Evolutionary conservation across 352 stramenopile species (phyloP).

Genomic region (Phytophthora capsici): DNA sequence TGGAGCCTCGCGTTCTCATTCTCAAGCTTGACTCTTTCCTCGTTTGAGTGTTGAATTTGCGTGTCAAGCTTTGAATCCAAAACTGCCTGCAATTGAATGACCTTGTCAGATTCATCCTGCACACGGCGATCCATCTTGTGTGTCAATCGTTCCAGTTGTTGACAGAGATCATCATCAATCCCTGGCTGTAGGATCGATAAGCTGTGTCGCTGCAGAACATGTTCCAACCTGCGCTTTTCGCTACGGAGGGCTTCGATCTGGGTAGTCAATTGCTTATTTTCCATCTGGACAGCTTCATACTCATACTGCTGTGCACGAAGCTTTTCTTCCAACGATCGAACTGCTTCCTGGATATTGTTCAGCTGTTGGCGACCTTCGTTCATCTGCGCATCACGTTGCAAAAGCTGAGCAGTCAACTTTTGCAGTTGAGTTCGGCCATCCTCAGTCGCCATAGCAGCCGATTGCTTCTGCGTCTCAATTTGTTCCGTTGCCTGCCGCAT

Average conservation of each 20-base stretch:
- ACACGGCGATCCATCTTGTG: conserved; percentile 47
- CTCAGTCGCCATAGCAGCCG: conserved; percentile 46
- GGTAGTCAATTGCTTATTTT: conserved; percentile 40
- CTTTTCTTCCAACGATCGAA: conserved; percentile 42
- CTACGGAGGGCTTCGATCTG: conserved; percentile 44
- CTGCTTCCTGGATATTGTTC: conserved; percentile 34
- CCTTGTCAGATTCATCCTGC: conserved; percentile 52
- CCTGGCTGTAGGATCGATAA: conserved; percentile 25
- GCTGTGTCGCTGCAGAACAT: conserved; percentile 22
- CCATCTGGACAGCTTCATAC: conserved; percentile 34
- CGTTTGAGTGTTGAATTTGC: conserved; percentile 29
- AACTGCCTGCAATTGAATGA: conserved; percentile 45
- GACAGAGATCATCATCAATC: conserved; percentile 38
- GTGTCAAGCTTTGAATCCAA: conserved; percentile 38
- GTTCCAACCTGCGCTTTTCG: conserved; percentile 51
- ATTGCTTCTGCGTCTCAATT: conserved; percentile 56
- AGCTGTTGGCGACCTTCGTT: conserved; percentile 52
- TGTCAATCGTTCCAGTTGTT: conserved; percentile 53
- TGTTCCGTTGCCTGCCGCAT: conserved; percentile 58
- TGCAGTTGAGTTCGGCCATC: conserved; percentile 53
- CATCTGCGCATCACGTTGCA: conserved; percentile 57
- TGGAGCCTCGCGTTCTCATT: conserved; percentile 35
- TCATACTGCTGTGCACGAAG: conserved; percentile 46
- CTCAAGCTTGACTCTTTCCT: conserved; percentile 33
- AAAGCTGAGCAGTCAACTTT: conserved; percentile 42